Evolutionary conservation across 208 protist genomes (phyloP).

Genomic region (Trypanosoma platydactyli): DNA sequence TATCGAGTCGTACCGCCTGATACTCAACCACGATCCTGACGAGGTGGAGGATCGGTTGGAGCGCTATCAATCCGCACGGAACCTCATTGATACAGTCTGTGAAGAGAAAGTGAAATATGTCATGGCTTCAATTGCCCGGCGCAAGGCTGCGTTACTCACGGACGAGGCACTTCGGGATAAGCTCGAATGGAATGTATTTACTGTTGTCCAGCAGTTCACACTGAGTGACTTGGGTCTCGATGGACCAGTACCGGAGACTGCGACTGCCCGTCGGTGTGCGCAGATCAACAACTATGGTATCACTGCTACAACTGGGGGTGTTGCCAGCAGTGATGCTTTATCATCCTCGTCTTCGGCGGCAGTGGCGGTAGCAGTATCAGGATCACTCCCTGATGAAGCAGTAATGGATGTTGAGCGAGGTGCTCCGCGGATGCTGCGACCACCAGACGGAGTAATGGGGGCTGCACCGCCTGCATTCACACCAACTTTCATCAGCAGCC

Average conservation of each 20-base stretch:
- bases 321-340: neutral
- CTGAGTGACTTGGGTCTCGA: conserved; percentile 76
- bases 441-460: conserved; percentile 25
- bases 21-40: conserved; percentile 63
- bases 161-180: conserved; percentile 81
- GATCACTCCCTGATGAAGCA: neutral
- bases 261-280: conserved; percentile 34
- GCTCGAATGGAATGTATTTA: conserved; percentile 83
- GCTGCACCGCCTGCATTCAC: conserved; percentile 31
- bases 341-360: neutral
- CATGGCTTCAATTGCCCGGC: conserved; percentile 70
- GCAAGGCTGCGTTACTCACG: conserved; percentile 78
- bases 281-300: conserved; percentile 3
- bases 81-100: conserved; percentile 59
- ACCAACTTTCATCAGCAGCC: conserved; percentile 72
- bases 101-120: conserved; percentile 78
- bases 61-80: conserved; percentile 39
- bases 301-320: neutral
- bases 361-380: neutral
- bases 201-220: conserved; percentile 67
- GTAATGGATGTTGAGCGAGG: neutral
- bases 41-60: conserved; percentile 80
- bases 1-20: conserved; percentile 73
- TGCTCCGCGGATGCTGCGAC: conserved; percentile 23
- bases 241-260: conserved; percentile 61